Evolutionary conservation across 2,329 filamentous ascomycete genomes (phyloP).

Genomic region (Diaporthe destruens): DNA sequence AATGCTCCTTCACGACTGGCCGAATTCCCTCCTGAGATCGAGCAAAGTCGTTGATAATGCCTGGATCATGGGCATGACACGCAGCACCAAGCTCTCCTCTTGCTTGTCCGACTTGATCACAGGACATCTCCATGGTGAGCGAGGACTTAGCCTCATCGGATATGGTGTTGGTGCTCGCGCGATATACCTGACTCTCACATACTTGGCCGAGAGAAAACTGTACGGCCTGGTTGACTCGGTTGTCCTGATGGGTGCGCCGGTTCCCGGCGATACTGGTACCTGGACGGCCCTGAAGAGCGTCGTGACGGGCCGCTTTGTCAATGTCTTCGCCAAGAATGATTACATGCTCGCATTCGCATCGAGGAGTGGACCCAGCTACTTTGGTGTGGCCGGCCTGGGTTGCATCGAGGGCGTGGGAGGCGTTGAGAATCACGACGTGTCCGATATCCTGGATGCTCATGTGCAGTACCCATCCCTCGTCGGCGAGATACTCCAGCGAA

Average conservation of each 20-base stretch:
- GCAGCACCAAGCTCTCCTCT: slow-evolving; percentile 78
- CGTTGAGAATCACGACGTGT: slow-evolving; percentile 77
- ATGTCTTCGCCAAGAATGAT: slow-evolving; percentile 89
- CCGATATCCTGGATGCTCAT: slow-evolving; percentile 75
- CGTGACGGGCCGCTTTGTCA: slow-evolving; percentile 86
- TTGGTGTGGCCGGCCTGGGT: slow-evolving; percentile 87
- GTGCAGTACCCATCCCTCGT: slow-evolving; percentile 77
- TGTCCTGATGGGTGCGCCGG: slow-evolving; percentile 85
- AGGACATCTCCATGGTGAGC: slow-evolving; percentile 85
- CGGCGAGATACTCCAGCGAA: slow-evolving; percentile 74
- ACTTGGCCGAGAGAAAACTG: slow-evolving; percentile 81
- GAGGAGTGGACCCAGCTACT: slow-evolving; percentile 83
- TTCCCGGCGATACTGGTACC: slow-evolving; percentile 76
- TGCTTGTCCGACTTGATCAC: slow-evolving; percentile 85
- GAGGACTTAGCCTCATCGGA: slow-evolving; percentile 83
- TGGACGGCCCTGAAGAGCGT: slow-evolving; percentile 85
- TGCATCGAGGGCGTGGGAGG: slow-evolving; percentile 74
- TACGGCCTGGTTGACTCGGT: slow-evolving; percentile 91
- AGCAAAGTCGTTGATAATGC: slow-evolving; percentile 85
- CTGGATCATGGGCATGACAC: slow-evolving; percentile 80
- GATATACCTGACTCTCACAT: slow-evolving; percentile 86
- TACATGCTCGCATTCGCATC: slow-evolving; percentile 91
- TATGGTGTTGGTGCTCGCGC: slow-evolving; percentile 86
- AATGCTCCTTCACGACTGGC: slow-evolving; percentile 73
- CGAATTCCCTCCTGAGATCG: slow-evolving; percentile 72